Percentiles rank a stretch among this genome's conserved stretches.
Conservation (phyloP, 257 asterid genomes). For the Jacaranda copaia region DNA sequence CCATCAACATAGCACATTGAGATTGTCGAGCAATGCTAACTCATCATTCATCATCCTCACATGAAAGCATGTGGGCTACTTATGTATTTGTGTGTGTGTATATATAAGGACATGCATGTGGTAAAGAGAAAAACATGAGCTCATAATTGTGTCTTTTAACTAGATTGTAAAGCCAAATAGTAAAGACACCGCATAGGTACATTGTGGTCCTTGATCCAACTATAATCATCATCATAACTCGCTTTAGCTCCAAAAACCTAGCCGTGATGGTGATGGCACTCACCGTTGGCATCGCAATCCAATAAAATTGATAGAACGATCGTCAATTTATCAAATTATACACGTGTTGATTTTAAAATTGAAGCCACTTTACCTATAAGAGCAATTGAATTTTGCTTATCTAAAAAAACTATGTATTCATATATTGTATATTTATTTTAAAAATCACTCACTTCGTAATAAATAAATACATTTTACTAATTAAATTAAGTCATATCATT, state of each 20-base stretch:
- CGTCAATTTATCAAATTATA: neutral
- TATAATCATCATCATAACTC: conserved; percentile 27
- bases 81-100: neutral
- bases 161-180: conserved; percentile 13
- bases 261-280: conserved; percentile 34
- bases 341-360: conserved; percentile 9
- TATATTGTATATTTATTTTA: too few species aligned
- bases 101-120: neutral
- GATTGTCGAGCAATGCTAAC: conserved; percentile 38
- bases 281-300: conserved; percentile 29
- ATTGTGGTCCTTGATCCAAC: conserved; percentile 37
- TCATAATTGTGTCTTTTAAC: neutral
- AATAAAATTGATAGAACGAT: neutral
- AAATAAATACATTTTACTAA: too few species aligned
- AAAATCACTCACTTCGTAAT: too few species aligned
- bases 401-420: too few species aligned
- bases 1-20: conserved; percentile 34
- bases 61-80: conserved; percentile 43
- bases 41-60: conserved; percentile 41
- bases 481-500: neutral
- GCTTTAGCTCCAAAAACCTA: conserved; percentile 34
- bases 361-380: neutral
- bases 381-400: too few species aligned
- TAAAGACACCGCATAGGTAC: neutral
- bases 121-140: neutral